A percentile compares a stretch with the other conserved stretches of the same genome.
Evolutionary conservation across 1,284 basidiomycete genomes (phyloP).

Genomic region (Rhodotorula sp.): DNA sequence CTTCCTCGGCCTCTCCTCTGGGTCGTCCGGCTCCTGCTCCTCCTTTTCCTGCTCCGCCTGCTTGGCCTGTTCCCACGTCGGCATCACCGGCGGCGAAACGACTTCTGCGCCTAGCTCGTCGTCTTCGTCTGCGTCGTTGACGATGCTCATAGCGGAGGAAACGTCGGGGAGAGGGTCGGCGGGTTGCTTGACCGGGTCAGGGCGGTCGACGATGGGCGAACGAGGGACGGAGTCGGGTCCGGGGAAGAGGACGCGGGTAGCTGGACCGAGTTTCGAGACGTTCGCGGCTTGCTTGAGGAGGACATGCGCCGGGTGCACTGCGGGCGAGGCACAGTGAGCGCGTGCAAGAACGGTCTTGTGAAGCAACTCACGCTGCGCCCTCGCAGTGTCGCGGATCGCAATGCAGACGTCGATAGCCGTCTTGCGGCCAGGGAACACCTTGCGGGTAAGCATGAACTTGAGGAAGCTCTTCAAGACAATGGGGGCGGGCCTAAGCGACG

Average conservation of each 20-base stretch:
- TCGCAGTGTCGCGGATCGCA: not conserved
- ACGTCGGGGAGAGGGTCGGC: not conserved
- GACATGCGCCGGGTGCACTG: not conserved
- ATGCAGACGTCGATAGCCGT: conserved; percentile 1
- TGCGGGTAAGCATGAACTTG: conserved; percentile 15
- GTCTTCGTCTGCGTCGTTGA: not conserved
- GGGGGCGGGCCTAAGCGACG: conserved; percentile 13
- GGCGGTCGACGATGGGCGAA: conserved; percentile 2
- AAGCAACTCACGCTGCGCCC: conserved; percentile 7
- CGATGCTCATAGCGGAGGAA: not conserved
- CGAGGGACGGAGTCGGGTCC: not conserved
- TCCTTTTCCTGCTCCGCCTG: not conserved
- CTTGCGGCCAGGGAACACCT: conserved; percentile 5
- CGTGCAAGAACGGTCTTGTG: no score
- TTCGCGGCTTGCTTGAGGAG: conserved; percentile 3
- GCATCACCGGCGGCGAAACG: not conserved
- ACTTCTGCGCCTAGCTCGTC: not conserved
- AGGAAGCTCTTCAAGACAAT: conserved; percentile 9
- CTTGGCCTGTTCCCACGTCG: not conserved
- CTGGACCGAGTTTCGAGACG: not conserved
- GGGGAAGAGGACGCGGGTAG: not conserved
- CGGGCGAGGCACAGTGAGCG: no score
- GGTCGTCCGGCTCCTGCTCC: not conserved
- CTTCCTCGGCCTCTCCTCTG: not conserved
- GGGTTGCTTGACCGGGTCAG: not conserved